These are phyloP conservation scores for Candida hungchunana DNA, from an alignment of 805 yeast genomes.

Conservation along the genomic window DNA sequence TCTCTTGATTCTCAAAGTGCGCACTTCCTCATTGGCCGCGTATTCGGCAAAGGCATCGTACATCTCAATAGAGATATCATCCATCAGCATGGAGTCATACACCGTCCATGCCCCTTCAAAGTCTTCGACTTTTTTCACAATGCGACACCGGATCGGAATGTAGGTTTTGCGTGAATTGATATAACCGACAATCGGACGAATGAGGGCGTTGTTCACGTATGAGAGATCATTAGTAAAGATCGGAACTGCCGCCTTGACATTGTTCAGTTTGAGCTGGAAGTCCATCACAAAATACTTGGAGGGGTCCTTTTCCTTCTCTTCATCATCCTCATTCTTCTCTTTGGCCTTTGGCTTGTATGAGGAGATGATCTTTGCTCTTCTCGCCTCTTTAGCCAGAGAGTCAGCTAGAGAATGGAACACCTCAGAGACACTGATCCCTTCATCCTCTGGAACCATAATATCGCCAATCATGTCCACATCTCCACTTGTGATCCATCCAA, in stretches of 20 bases:
- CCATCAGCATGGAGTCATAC: conserved; percentile 87
- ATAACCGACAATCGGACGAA: conserved; percentile 93
- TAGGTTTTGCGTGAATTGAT: conserved; percentile 87
- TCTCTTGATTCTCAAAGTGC: conserved; percentile 67
- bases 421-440: conserved; percentile 44
- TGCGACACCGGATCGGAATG: conserved; percentile 80
- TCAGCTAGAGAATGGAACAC: conserved; percentile 45
- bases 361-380: conserved; percentile 29
- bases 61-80: conserved; percentile 82
- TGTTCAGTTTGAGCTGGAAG: conserved; percentile 70
- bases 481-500: conserved; percentile 95
- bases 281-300: conserved; percentile 70
- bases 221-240: conserved; percentile 81
- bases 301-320: conserved; percentile 30
- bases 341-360: conserved; percentile 5
- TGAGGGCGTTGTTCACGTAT: conserved; percentile 87
- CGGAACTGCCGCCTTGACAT: conserved; percentile 87
- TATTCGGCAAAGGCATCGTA: conserved; percentile 87
- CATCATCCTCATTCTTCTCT: conserved; percentile 14
- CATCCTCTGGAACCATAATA: conserved; percentile 70
- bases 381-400: conserved; percentile 45
- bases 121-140: conserved; percentile 73
- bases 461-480: conserved; percentile 93
- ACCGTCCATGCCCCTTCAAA: conserved; percentile 97
- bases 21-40: conserved; percentile 80